A percentile compares a stretch with the other conserved stretches of the same genome.
phyloP scores from a whole-genome alignment of 345 rosid genomes.

The Eutrema heterophyllum region DNA sequence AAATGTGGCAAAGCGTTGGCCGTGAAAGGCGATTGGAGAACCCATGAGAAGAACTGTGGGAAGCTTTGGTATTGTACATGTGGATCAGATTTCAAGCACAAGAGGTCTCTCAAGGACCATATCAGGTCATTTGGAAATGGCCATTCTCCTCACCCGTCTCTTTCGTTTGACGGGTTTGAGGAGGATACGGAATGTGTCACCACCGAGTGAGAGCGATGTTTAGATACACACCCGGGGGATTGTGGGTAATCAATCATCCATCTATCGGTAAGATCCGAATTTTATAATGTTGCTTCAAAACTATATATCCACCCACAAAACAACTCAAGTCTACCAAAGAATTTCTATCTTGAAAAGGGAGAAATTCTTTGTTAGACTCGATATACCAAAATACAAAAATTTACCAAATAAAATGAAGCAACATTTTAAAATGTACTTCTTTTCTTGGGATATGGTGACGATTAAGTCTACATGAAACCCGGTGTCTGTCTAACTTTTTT shows the following conservation, averaged over 20 bases:
- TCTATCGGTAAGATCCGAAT: constrained; percentile 24
- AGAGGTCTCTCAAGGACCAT: constrained; percentile 92
- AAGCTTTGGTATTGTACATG: constrained; percentile 95
- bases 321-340: constrained; percentile 32
- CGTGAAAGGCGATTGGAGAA: constrained; percentile 96
- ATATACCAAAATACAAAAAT: not conserved
- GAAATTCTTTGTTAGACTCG: constrained; percentile 39
- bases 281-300: constrained; percentile 28
- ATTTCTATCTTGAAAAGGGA: constrained; percentile 26
- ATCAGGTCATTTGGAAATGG: constrained; percentile 78
- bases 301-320: not conserved
- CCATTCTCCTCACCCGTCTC: constrained; percentile 51
- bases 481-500: not conserved
- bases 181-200: constrained; percentile 34
- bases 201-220: constrained; percentile 6
- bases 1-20: constrained; percentile 93
- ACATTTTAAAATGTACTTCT: constrained; percentile 29
- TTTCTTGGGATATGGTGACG: not conserved
- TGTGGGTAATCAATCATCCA: not conserved
- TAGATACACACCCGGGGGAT: constrained; percentile 5
- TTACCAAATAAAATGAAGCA: constrained; percentile 8
- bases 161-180: constrained; percentile 22
- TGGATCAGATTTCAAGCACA: constrained; percentile 97
- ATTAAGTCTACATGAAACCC: not conserved
- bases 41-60: constrained; percentile 98